Percentiles rank a stretch among this genome's conserved stretches.
Conservation (phyloP, 352 stramenopile genomes). For the Phytopythium chamaehyphon region DNA sequence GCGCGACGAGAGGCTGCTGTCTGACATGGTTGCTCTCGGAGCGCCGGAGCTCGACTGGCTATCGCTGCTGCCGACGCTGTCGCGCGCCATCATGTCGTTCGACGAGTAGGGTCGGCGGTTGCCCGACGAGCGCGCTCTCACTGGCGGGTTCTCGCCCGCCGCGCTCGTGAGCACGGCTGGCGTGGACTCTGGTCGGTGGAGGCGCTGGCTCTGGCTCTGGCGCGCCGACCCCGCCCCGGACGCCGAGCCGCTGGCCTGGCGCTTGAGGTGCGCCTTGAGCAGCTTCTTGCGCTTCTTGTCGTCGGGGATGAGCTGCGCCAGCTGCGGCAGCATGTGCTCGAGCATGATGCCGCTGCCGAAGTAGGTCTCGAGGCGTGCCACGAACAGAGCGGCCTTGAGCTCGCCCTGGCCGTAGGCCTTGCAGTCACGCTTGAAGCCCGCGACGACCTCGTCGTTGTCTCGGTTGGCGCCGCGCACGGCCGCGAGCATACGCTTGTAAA, state of each 20-base stretch:
- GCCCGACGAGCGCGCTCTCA: slow-evolving; percentile 14
- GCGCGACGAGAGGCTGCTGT: slow-evolving; percentile 18
- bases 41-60: slow-evolving; percentile 9
- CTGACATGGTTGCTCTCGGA: slow-evolving; percentile 7
- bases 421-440: slow-evolving; percentile 77
- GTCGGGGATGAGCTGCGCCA: slow-evolving; percentile 73
- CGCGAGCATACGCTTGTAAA: slow-evolving; percentile 81
- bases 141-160: slow-evolving; percentile 18
- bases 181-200: slow-evolving; percentile 29
- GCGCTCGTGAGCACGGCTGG: slow-evolving; percentile 22
- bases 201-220: slow-evolving; percentile 7
- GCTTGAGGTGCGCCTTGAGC: slow-evolving; percentile 49
- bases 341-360: slow-evolving; percentile 76
- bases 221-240: too few relatives aligned
- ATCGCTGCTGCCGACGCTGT: slow-evolving; percentile 37
- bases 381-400: slow-evolving; percentile 58
- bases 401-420: slow-evolving; percentile 68
- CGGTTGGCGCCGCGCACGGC: slow-evolving; percentile 70
- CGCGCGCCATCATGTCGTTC: slow-evolving; percentile 33
- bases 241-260: slow-evolving; percentile 4
- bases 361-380: slow-evolving; percentile 49
- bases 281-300: slow-evolving; percentile 74
- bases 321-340: slow-evolving; percentile 74
- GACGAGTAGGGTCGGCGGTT: slow-evolving; percentile 35
- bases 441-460: slow-evolving; percentile 65